Evolutionary conservation across 306 rosid species (phyloP).

Genomic region (Pyrus communis): DNA sequence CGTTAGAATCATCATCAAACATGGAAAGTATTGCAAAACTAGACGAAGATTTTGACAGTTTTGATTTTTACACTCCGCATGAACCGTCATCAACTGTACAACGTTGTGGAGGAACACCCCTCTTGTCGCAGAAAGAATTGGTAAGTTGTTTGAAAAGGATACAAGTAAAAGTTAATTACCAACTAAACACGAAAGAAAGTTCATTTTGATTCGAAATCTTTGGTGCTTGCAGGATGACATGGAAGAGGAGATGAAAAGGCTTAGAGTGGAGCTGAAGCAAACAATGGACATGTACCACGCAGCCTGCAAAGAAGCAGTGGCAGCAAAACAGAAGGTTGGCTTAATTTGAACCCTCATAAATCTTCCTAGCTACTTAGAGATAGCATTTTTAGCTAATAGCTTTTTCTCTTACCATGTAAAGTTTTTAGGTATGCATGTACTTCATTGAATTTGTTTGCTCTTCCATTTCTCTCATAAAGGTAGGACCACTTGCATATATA

Average conservation of each 20-base stretch:
- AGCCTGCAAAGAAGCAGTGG: conserved; percentile 20
- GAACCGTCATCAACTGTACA: neutral
- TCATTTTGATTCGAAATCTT: neutral
- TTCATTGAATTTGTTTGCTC: neutral
- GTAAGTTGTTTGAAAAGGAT: conserved; percentile 6
- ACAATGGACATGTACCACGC: conserved; percentile 18
- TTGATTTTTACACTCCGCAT: neutral
- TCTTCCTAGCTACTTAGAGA: neutral
- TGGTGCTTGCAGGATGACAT: conserved; percentile 14
- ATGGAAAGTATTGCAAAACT: neutral
- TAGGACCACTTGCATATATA: neutral
- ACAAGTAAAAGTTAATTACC: neutral
- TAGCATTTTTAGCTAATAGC: neutral
- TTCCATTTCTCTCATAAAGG: neutral
- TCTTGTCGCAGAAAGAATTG: conserved; percentile 1
- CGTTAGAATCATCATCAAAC: neutral
- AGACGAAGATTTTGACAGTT: neutral
- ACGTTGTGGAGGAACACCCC: neutral
- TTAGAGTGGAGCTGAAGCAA: conserved; percentile 19
- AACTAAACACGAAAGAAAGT: neutral
- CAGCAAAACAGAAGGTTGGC: conserved; percentile 19
- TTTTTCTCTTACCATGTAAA: neutral
- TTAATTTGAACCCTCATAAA: neutral
- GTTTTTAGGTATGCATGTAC: neutral
- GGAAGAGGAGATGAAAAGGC: conserved; percentile 25